Conservation (phyloP, 805 yeast species). For the Ascoidea asiatica region DNA sequence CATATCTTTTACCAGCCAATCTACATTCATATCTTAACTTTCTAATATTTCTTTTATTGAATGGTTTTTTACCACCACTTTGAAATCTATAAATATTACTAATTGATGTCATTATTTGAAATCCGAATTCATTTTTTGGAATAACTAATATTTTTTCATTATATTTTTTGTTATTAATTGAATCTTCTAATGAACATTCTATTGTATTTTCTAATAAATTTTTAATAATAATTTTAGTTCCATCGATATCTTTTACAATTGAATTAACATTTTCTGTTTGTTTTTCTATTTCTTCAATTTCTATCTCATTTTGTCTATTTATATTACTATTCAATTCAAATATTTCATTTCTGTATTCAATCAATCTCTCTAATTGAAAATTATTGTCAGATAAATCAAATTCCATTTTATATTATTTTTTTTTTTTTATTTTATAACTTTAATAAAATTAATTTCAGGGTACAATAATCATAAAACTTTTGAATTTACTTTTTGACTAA, state of each 20-base stretch:
- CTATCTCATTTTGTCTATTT: too few relatives aligned
- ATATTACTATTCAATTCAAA: too few relatives aligned
- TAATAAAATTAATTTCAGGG: constrained; percentile 1
- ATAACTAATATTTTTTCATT: neutral
- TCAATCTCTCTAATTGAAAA: too few relatives aligned
- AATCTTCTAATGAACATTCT: too few relatives aligned
- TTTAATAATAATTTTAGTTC: too few relatives aligned
- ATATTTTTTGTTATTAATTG: too few relatives aligned
- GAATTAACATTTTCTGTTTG: too few relatives aligned
- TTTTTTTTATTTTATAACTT: neutral
- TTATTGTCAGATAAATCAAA: neutral
- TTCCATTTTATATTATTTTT: neutral
- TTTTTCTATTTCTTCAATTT: too few relatives aligned
- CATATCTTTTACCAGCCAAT: neutral
- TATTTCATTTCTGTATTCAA: too few relatives aligned
- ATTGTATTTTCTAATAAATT: too few relatives aligned
- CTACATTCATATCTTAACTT: neutral
- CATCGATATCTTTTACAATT: too few relatives aligned
- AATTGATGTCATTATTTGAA: neutral
- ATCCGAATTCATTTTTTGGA: neutral
- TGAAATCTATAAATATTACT: constrained; percentile 3
- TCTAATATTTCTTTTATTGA: neutral
- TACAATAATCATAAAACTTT: neutral
- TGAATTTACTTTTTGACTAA: neutral
- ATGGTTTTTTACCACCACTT: constrained; percentile 4